phyloP scores from a whole-genome alignment of 441 rosid genomes.

The Breynia disticha region DNA sequence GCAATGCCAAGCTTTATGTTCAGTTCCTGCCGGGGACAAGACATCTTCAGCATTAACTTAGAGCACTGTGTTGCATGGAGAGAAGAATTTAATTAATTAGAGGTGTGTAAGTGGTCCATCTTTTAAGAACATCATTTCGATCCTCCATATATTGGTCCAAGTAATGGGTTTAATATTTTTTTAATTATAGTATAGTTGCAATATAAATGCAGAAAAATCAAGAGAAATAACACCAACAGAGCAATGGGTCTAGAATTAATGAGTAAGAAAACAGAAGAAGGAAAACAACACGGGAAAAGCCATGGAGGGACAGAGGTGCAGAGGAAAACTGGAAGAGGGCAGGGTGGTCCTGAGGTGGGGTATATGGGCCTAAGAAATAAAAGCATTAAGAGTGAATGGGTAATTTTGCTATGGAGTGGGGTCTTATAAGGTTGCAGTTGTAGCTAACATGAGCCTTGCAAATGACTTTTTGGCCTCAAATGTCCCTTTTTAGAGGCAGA shows the following conservation, averaged over 20 bases:
- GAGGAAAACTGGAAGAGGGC: no score
- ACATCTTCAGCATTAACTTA: no score
- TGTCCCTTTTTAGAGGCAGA: constrained; percentile 12
- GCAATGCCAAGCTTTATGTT: no score
- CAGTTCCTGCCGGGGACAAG: no score
- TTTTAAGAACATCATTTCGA: not conserved
- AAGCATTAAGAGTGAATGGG: no score
- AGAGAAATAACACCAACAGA: no score
- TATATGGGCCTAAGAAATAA: not conserved
- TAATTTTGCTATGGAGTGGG: constrained; percentile 2
- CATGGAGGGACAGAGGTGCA: no score
- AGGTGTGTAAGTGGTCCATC: not conserved
- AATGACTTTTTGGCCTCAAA: constrained; percentile 10
- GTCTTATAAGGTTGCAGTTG: not conserved
- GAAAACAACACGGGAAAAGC: no score
- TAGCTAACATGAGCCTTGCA: constrained; percentile 8
- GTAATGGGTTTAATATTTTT: constrained; percentile 1
- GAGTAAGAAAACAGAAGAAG: no score
- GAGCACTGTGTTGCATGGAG: not conserved
- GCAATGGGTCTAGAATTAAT: no score
- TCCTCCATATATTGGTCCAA: constrained; percentile 3
- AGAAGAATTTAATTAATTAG: not conserved
- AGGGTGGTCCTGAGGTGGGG: constrained; percentile 23
- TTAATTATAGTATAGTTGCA: no score
- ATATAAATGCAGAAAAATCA: no score